Percentiles rank a stretch among this genome's conserved stretches.
phyloP scores from a whole-genome alignment of 2,329 filamentous ascomycete genomes.

The Beauveria bassiana region DNA sequence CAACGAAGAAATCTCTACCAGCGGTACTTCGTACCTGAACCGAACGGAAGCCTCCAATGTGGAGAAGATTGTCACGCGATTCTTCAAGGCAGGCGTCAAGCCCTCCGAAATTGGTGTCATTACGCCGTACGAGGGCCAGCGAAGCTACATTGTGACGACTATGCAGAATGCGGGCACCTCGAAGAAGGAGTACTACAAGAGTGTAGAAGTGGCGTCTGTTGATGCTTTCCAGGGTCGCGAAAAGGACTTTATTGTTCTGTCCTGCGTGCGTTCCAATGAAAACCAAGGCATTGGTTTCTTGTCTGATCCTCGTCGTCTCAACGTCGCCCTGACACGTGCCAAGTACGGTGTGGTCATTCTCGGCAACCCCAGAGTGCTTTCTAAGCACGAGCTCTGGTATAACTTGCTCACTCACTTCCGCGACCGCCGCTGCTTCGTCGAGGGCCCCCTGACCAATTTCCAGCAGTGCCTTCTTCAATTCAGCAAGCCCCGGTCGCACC shows the following conservation, averaged over 20 bases:
- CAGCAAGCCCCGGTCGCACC: conserved; percentile 87
- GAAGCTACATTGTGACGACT: conserved; percentile 97
- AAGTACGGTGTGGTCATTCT: conserved; percentile 96
- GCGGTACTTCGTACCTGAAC: conserved; percentile 95
- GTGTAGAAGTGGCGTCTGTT: conserved; percentile 95
- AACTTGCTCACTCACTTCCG: conserved; percentile 94
- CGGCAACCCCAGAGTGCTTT: conserved; percentile 93
- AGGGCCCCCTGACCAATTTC: conserved; percentile 91
- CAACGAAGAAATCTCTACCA: conserved; percentile 96
- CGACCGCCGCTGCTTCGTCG: conserved; percentile 89
- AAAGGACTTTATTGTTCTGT: conserved; percentile 97
- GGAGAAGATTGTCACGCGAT: conserved; percentile 95
- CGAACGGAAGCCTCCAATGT: conserved; percentile 95
- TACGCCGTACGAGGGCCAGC: conserved; percentile 95
- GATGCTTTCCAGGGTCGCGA: conserved; percentile 98
- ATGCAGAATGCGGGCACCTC: conserved; percentile 97
- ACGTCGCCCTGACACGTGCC: conserved; percentile 91
- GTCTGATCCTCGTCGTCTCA: conserved; percentile 93
- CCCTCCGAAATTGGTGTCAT: conserved; percentile 93
- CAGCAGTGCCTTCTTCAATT: conserved; percentile 94
- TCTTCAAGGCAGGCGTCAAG: conserved; percentile 98
- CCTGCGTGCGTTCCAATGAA: conserved; percentile 96
- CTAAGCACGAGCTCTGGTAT: conserved; percentile 97
- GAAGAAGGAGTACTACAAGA: conserved; percentile 98
- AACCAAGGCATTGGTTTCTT: conserved; percentile 98